Evolutionary conservation across 176 grass and related monocot genomes (phyloP), one percentile per base, ranked within the genome.

Genomic region (Carex littledalei): DNA sequence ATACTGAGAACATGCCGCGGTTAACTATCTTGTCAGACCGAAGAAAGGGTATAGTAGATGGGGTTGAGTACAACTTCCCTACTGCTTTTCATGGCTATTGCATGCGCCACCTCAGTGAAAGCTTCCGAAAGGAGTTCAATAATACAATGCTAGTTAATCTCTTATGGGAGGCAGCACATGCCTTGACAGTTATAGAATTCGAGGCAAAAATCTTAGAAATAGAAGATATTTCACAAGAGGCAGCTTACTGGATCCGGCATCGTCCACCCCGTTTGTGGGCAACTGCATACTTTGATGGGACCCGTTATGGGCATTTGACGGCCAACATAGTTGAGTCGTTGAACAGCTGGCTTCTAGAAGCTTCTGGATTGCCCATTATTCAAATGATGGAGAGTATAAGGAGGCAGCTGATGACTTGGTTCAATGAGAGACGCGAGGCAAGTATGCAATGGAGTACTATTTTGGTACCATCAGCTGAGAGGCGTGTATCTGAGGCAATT

Each of bases 331-430:
- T 84, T 1, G 96, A 98, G 17, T 90, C 93, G 4, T 29, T 92
- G 29, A 94, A 92, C 81, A 90, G 63, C 37, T 95, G 96, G 96
- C 90, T 95, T 92, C 66, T 94, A 67, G 96, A 98, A 53, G 91
- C 96, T 16, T 94, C 93, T 22, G 56, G 90, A 31, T 92, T 98
- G 54, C 96, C 96, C 6, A 92, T 98, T 84, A 92, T 92, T 68
- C 96, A 98, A 94, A 95, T 98, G 96, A 94, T 98, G 90, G 96
- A 98, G 73, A 88, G 85, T 75, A 90, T 95, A 6, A 87, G 96
- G 41, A 90, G 96, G 35, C 96, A 98, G 55, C 57, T 98, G 10
- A 98, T 98, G 96, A 98, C 85, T 3, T 98, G 96, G 96, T 95
- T 98, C 82, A 98, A 95, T 1, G 96, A 98, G 39, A 85, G 96